A percentile compares a stretch with the other conserved stretches of the same genome.
phyloP scores from a whole-genome alignment of 2,329 filamentous ascomycete genomes.

The Colletotrichum sp. region DNA sequence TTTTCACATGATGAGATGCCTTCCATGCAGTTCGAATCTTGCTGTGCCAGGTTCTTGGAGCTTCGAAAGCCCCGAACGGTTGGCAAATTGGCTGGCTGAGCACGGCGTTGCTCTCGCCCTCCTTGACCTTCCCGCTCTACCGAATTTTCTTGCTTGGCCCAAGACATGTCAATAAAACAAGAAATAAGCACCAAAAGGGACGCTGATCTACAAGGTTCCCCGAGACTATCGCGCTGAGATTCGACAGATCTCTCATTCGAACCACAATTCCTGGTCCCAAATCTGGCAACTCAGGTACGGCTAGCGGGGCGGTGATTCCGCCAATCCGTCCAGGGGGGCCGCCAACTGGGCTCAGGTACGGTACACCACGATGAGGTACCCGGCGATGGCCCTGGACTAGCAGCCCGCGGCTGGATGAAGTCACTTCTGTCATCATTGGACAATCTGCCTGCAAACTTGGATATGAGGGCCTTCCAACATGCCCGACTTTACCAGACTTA shows the following conservation, averaged over 20 bases:
- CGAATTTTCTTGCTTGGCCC: background rate
- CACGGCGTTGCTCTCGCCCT: background rate
- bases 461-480: background rate
- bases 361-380: background rate
- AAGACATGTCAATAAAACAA: background rate
- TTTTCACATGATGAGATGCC: background rate
- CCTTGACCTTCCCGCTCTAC: background rate
- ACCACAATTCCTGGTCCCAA: background rate
- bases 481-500: background rate
- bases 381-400: background rate
- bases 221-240: background rate
- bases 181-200: background rate
- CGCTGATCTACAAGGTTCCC: background rate
- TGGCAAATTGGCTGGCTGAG: background rate
- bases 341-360: background rate
- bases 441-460: background rate
- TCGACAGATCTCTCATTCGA: background rate
- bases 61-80: background rate
- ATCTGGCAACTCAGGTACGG: background rate
- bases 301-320: conserved; percentile 2
- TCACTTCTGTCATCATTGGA: background rate
- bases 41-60: background rate
- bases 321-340: background rate
- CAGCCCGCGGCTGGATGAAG: background rate
- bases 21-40: background rate